Base-by-base conservation (phyloP, 2,329 filamentous ascomycete species). In the Tricladium varicosporioides region DNA sequence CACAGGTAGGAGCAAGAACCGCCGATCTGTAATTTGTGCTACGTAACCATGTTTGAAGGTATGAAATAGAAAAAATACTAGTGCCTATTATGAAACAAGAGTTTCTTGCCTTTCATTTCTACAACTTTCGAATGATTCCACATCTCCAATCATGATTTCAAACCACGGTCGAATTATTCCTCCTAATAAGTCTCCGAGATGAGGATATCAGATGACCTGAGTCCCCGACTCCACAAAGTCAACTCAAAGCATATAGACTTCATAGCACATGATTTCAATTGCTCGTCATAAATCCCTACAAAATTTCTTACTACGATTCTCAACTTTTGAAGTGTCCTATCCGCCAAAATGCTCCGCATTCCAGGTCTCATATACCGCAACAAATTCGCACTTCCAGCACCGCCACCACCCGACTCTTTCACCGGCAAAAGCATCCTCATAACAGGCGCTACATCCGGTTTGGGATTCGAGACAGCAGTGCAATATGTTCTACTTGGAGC, bases 401-500 rank as follows among this genome's bases (percentile, higher is more conserved):
- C 68, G 36, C 66, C 68, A 44, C 59, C 65, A 50, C 57, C 60
- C 2, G 57, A 53, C 5, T 57, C 62, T 42, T 68, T 68, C 61
- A 52, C 59, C 36, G 61, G 58, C n/a, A 65, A 74, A 59, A 64
- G 63, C 5, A 64, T 74, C 49, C 64, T 78, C 36, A 68, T 78
- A 40, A 78, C 75, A 1, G 76, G 76, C 15, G 72, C 68, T 8
- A 76, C 73, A 11, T 64, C 67, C 19, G 76, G 76, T 13, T 66
- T 78, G 0, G 75, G 76, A 8, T 68, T 75, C 16, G 75, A 72
- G 32, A 67, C 73, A 8, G 74, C 75, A 2, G 63, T 70, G 1
- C 72, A 77, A 58, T 73, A 74, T 53, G 62, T 74, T 52, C 71
- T 71, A 19, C 71, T 77, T 2, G 71, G 72, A 15, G 75, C 75